Base-by-base conservation (phyloP, 2,329 filamentous ascomycete genomes). In the Colletotrichum sojae region DNA sequence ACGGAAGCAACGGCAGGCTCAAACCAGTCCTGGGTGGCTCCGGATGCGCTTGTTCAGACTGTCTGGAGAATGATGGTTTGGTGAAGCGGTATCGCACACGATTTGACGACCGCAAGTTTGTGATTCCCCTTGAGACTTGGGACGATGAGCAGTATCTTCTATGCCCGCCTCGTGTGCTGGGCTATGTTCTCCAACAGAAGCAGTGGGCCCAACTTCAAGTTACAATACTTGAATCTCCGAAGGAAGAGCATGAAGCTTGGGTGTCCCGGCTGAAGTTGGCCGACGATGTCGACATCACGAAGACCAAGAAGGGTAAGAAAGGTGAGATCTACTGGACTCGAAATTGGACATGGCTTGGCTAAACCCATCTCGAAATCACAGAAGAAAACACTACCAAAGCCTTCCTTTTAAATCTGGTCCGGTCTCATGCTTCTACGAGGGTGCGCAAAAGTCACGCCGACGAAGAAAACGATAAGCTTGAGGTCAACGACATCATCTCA, bases 181-280 rank as follows among this genome's bases (percentile, higher is more conserved):
- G 71, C 13, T 73, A 71, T 20, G 48, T 64, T 25, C 49, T 73
- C 16, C 22, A 54, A 1, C 49, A 66, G 16, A 73, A 71, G 45
- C 59, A 66, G 16, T 73, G 69, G 71, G 71, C 62, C 3, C 69
- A 73, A 40, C 43, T 73, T 70, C 27, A 63, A 45, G 9, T 16
- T 16, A 16, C 45, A 59, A 16, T 12, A n/a, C 8, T 25, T 22
- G 0, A 25, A 57, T 20, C 27, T 60, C 25, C 60, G 54, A 61
- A 40, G n/a, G n/a, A n/a, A n/a, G n/a, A n/a, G n/a, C n/a, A n/a
- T n/a, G n/a, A n/a, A n/a, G n/a, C n/a, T n/a, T n/a, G n/a, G n/a
- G n/a, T n/a, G n/a, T 31, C 22, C n/a, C 31, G 43, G 22, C 52
- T 71, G 13, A 52, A 69, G 40, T 20, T 71, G 16, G 56, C 55